Evolutionary conservation across 306 rosid genomes (phyloP), one percentile per base, ranked within the genome.

Genomic region (Castanea mollissima): DNA sequence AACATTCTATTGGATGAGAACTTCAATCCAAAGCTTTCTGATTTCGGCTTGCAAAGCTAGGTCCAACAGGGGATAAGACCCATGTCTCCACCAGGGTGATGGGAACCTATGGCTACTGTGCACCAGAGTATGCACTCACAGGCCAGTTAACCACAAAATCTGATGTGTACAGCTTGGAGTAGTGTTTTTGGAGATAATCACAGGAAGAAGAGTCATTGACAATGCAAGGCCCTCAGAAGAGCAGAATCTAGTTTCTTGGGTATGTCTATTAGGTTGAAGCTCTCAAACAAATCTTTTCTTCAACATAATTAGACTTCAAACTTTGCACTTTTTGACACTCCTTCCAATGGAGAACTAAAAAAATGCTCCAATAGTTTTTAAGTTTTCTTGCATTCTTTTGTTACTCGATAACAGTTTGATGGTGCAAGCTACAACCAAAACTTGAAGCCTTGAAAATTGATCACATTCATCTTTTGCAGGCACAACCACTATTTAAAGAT

Each of bases 41-140:
- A 94, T 87, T 92, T 94, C 59, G 98, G 98, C 13, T 94, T 10
- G 98, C 98, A 78, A 94, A 92, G 84, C 83, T 94, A 76, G 97
- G 98, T 83, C 98, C 98, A 51, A 92, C 87, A 4, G 97, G 98
- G 0, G 97, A 88, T n/a, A 91, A 91, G 69, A 77, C 89, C n/a
- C 93, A 92, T 69, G 93, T 94, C 13, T 91, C 97, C 41, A 94
- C 99, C n/a, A 91, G 93, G 78, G 99, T 94, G 65, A 92, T 94
- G 99, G 99, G 99, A 49, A 92, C 99, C 73, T 92, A 92, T 79
- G 99, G 99, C 75, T 94, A 94, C 4, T 94, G 99, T 87, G 97
- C 97, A 44, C 97, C 97, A 29, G 99, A 94, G 84, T 94, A 94
- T 85, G 97, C 95, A 9, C 84, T 83, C 15, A 94, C 97, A 0